These are phyloP conservation scores for Pythium vanterpoolii DNA, from an alignment of 352 stramenopile genomes.

Conservation along the genomic window DNA sequence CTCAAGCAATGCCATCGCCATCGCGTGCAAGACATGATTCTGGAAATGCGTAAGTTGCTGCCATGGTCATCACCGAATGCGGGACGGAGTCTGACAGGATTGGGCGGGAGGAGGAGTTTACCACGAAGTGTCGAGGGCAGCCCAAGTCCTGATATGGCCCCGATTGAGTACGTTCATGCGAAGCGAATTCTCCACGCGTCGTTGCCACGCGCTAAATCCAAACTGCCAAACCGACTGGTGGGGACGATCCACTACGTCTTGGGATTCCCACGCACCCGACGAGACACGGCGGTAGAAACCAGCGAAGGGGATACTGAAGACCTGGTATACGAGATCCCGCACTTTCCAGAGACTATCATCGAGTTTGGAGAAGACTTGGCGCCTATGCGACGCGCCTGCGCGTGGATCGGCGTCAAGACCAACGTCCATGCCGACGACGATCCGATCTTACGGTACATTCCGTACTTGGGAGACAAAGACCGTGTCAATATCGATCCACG, in stretches of 20 bases:
- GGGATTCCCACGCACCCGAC: slow-evolving; percentile 2
- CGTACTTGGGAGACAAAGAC: slow-evolving; percentile 83
- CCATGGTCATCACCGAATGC: not conserved
- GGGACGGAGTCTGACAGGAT: too few relatives aligned
- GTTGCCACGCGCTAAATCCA: not conserved
- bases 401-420: slow-evolving; percentile 70
- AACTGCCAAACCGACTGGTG: slow-evolving; percentile 9
- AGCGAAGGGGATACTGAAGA: not conserved
- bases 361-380: slow-evolving; percentile 44
- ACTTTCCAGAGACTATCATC: slow-evolving; percentile 54
- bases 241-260: slow-evolving; percentile 20
- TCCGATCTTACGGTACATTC: slow-evolving; percentile 80
- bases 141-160: slow-evolving; percentile 3
- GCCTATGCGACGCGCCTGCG: slow-evolving; percentile 44
- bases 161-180: slow-evolving; percentile 19
- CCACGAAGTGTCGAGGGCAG: not conserved
- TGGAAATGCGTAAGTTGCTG: slow-evolving; percentile 31
- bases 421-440: slow-evolving; percentile 82
- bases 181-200: slow-evolving; percentile 9
- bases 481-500: slow-evolving; percentile 56
- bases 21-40: slow-evolving; percentile 35
- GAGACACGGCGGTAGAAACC: not conserved
- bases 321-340: slow-evolving; percentile 10
- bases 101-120: not conserved
- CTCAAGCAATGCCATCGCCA: slow-evolving; percentile 42